Conservation (phyloP, 208 protist genomes). For the Phytomonas francai region DNA sequence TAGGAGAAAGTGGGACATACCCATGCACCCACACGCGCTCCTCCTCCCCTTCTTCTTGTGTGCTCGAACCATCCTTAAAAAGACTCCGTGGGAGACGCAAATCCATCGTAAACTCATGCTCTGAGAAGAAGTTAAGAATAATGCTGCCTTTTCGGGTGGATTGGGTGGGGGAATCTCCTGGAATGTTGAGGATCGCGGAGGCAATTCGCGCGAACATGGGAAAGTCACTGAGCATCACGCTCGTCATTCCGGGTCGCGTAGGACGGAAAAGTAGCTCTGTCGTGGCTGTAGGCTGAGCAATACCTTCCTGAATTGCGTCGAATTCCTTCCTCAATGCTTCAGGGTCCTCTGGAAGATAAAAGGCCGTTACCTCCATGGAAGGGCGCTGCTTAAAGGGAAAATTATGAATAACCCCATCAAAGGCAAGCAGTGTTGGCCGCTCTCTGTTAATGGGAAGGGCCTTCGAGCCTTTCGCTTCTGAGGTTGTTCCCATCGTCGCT, state of each 20-base stretch:
- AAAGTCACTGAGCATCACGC: conserved; percentile 30
- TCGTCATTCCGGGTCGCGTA: conserved; percentile 14
- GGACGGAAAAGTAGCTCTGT: conserved; percentile 33
- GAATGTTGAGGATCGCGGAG: conserved; percentile 6
- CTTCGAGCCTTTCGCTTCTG: conserved; percentile 1
- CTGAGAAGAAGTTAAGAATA: conserved; percentile 44
- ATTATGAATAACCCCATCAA: conserved; percentile 48
- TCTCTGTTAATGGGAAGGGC: conserved; percentile 5
- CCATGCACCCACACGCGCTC: conserved; percentile 63
- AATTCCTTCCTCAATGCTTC: conserved; percentile 24
- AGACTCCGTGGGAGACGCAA: conserved; percentile 17
- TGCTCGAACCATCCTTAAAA: too few relatives aligned
- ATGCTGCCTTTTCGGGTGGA: conserved; percentile 19
- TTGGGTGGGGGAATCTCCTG: background rate
- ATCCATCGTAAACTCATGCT: conserved; percentile 56
- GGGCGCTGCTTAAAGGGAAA: conserved; percentile 20
- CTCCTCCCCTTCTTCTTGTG: background rate
- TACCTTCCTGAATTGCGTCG: conserved; percentile 28
- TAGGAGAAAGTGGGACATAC: conserved; percentile 33
- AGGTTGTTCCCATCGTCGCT: background rate
- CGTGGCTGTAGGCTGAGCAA: conserved; percentile 15
- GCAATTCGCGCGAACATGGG: conserved; percentile 21
- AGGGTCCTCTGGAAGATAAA: conserved; percentile 32
- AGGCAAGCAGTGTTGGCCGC: conserved; percentile 45
- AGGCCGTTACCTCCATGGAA: conserved; percentile 31